phyloP scores from a whole-genome alignment of 345 rosid genomes.

The Erodium maritimum region DNA sequence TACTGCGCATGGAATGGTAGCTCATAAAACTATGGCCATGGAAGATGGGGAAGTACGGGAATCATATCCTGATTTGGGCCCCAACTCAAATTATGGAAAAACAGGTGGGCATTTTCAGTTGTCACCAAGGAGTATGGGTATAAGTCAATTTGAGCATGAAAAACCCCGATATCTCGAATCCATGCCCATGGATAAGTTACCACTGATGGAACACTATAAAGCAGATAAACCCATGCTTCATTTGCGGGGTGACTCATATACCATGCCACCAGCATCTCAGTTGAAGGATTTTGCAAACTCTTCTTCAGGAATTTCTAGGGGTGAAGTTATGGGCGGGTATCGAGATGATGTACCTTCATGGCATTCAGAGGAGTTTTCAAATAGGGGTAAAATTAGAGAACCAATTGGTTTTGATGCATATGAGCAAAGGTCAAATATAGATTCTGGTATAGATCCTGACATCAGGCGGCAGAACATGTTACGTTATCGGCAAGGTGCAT shows the following conservation, averaged over 20 bases:
- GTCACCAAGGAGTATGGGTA: conserved; percentile 13
- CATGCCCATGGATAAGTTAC: conserved; percentile 15
- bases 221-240: conserved; percentile 20
- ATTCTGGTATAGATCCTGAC: conserved; percentile 22
- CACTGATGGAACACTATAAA: conserved; percentile 17
- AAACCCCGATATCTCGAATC: conserved; percentile 21
- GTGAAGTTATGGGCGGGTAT: conserved; percentile 18
- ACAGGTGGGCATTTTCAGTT: conserved; percentile 14
- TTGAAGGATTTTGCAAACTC: conserved; percentile 18
- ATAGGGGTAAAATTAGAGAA: conserved; percentile 22
- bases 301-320: conserved; percentile 22
- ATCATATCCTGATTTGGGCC: conserved; percentile 18
- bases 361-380: conserved; percentile 24
- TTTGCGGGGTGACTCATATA: conserved; percentile 23
- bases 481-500: too few relatives aligned
- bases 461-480: conserved; percentile 19
- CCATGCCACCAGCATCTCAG: conserved; percentile 15
- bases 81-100: conserved; percentile 29
- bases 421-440: conserved; percentile 19
- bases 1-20: too few relatives aligned
- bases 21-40: conserved; percentile 19
- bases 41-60: conserved; percentile 24
- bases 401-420: conserved; percentile 14
- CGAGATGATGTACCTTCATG: conserved; percentile 22
- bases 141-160: conserved; percentile 20